Percentiles rank a stretch among this genome's conserved stretches.
phyloP scores from a whole-genome alignment of 306 rosid species.

The Phaseolus lunatus region DNA sequence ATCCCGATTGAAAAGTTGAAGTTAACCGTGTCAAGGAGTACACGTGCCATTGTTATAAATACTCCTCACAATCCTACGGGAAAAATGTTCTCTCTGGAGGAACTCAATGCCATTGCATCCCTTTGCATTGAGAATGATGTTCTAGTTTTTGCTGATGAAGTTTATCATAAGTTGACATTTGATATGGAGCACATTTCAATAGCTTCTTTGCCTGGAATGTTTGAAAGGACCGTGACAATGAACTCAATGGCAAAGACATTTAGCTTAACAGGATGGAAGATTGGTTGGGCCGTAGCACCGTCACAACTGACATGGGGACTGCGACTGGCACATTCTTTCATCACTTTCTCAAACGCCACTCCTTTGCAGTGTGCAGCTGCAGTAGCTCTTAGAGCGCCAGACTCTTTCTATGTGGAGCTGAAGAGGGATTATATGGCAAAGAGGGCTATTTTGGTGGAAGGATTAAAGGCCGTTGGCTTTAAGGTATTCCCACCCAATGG shows the following conservation, averaged over 20 bases:
- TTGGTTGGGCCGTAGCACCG: constrained; percentile 92
- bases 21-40: constrained; percentile 63
- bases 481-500: constrained; percentile 81
- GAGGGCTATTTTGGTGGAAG: constrained; percentile 81
- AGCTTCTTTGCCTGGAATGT: constrained; percentile 93
- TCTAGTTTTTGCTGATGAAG: constrained; percentile 81
- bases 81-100: constrained; percentile 79
- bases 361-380: constrained; percentile 79
- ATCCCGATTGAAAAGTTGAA: constrained; percentile 71
- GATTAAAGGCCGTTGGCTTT: constrained; percentile 79
- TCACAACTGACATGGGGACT: constrained; percentile 82
- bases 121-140: constrained; percentile 92
- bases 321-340: constrained; percentile 65
- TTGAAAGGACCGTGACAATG: constrained; percentile 82
- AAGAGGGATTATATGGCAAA: constrained; percentile 51
- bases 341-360: constrained; percentile 70
- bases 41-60: constrained; percentile 79
- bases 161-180: constrained; percentile 82
- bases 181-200: constrained; percentile 87
- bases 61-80: constrained; percentile 93
- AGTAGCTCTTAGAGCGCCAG: too few species aligned
- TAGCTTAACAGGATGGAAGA: constrained; percentile 90
- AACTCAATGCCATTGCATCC: constrained; percentile 73
- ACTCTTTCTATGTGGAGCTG: too few species aligned
- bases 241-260: constrained; percentile 87